A percentile compares a stretch with the other conserved stretches of the same genome.
These are phyloP conservation scores for Candida sanyaensis DNA, from an alignment of 1,139 yeast species.

Conservation along the genomic window DNA sequence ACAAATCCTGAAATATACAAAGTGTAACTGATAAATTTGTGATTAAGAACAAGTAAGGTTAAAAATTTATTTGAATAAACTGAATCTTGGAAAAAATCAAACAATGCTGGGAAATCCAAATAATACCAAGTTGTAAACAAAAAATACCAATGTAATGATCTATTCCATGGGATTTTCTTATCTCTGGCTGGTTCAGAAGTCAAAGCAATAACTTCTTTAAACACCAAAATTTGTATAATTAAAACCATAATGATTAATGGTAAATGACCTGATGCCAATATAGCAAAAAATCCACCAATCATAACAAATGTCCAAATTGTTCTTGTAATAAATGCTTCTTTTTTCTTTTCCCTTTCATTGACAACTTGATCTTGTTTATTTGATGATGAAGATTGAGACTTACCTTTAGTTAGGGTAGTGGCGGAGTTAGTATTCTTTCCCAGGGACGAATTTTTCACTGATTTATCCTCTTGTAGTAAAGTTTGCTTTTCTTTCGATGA, in stretches of 20 bases:
- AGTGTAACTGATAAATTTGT: slow-evolving; percentile 80
- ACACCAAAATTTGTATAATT: slow-evolving; percentile 76
- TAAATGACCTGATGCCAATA: slow-evolving; percentile 85
- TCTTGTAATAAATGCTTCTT: slow-evolving; percentile 81
- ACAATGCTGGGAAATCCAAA: slow-evolving; percentile 83
- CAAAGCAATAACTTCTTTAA: slow-evolving; percentile 88
- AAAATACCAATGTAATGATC: slow-evolving; percentile 88
- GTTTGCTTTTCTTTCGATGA: background rate
- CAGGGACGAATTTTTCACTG: background rate
- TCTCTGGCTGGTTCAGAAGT: slow-evolving; percentile 83
- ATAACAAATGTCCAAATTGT: slow-evolving; percentile 95
- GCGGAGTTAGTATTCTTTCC: background rate
- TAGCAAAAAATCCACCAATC: slow-evolving; percentile 72
- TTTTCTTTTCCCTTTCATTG: slow-evolving; percentile 56
- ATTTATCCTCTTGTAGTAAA: background rate
- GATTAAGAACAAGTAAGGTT: slow-evolving; percentile 59
- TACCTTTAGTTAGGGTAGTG: background rate
- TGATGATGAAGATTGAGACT: background rate
- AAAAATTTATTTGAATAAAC: slow-evolving; percentile 46
- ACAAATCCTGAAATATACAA: slow-evolving; percentile 87
- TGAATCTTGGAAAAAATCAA: slow-evolving; percentile 54
- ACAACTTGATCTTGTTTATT: slow-evolving; percentile 8
- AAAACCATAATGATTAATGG: slow-evolving; percentile 75
- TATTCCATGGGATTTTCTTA: slow-evolving; percentile 79
- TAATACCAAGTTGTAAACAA: slow-evolving; percentile 81